Percentiles rank a stretch among this genome's conserved stretches.
These are phyloP conservation scores for Pythium aristosporum DNA, from an alignment of 352 stramenopile genomes.

Conservation along the genomic window DNA sequence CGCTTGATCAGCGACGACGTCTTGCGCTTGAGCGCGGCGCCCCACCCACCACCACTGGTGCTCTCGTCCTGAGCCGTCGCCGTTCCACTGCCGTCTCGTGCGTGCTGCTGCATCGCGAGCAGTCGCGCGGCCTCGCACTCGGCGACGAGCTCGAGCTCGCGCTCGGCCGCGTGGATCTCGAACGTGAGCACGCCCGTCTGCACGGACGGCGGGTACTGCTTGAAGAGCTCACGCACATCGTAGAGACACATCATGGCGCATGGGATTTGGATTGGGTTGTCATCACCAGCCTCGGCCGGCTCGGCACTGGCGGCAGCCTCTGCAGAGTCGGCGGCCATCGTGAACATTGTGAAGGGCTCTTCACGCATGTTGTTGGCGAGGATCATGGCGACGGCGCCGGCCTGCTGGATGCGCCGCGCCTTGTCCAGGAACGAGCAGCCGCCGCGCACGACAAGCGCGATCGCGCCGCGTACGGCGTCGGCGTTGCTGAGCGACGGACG, in stretches of 20 bases:
- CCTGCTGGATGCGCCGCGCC: slow-evolving; percentile 49
- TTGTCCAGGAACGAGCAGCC: slow-evolving; percentile 73
- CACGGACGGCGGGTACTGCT: slow-evolving; percentile 55
- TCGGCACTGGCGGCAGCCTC: neutral
- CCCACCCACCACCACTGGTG: slow-evolving; percentile 25
- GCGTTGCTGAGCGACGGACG: slow-evolving; percentile 47
- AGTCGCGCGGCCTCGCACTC: slow-evolving; percentile 22
- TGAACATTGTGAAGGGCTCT: slow-evolving; percentile 56
- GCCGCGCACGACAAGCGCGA: slow-evolving; percentile 65
- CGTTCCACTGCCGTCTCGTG: slow-evolving; percentile 21
- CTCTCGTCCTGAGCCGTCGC: neutral
- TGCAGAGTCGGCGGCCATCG: slow-evolving; percentile 41
- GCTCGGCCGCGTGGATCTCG: slow-evolving; percentile 36
- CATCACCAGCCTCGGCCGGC: slow-evolving; percentile 17
- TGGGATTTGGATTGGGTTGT: slow-evolving; percentile 37
- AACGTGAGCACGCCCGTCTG: slow-evolving; percentile 42
- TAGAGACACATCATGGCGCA: slow-evolving; percentile 72
- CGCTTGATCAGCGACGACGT: slow-evolving; percentile 55
- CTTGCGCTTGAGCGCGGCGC: slow-evolving; percentile 38
- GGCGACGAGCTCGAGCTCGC: slow-evolving; percentile 11
- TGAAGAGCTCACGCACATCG: slow-evolving; percentile 59
- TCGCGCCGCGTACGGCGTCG: slow-evolving; percentile 39
- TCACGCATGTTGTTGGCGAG: slow-evolving; percentile 58
- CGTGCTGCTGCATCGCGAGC: slow-evolving; percentile 21
- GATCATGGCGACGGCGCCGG: slow-evolving; percentile 57